Base-by-base conservation (phyloP, 768 basidiomycete genomes). In the Boletus tomentosulus region DNA sequence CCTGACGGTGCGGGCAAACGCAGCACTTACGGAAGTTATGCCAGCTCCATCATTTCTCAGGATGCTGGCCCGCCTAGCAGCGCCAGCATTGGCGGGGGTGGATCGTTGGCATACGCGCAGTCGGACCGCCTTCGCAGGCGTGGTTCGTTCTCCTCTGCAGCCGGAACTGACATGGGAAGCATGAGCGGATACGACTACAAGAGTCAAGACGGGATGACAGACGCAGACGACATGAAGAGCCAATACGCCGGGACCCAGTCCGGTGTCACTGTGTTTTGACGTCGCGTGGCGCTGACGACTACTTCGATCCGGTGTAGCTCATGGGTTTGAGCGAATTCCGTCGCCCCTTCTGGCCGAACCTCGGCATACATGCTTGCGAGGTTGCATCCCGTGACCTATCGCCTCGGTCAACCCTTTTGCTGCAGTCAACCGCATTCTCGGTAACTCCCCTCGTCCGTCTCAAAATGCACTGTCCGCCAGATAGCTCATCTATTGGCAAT, bases 41-140 rank as follows among this genome's bases (percentile, higher is more conserved):
- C 94, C 3, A 91, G 89, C 34, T 95, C 92, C 19, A 90, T 95
- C 69, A 86, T 96, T 53, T 96, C 92, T 15, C 95, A 97, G 67
- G 93, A 96, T 68, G 87, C 79, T 35, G 86, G 86, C 1, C 79
- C 81, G n/a, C 78, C 78, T 56, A 71, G 76, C 49, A 73, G 69
- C 51, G 73, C 79, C 58, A 86, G 87, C 60, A 81, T 90, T 45
- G 73, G 82, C 35, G 83, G 83, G 25, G 58, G 76, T 19, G 75
- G 76, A 37, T 77, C 78, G 33, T 81, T 97, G 68, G 86, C 87
- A 3, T 97, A 84, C 73, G 88, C 90, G 16, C 96, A 99, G 69
- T 94, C 89, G 49, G 95, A 98, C 65, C 80, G 96, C 37, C 76
- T 97, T 51, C 78, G 86, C 30, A 80, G 89, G 48, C 82, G 90